Evolutionary conservation across 2,329 filamentous ascomycete species (phyloP).

Genomic region (Claviceps cyperi): DNA sequence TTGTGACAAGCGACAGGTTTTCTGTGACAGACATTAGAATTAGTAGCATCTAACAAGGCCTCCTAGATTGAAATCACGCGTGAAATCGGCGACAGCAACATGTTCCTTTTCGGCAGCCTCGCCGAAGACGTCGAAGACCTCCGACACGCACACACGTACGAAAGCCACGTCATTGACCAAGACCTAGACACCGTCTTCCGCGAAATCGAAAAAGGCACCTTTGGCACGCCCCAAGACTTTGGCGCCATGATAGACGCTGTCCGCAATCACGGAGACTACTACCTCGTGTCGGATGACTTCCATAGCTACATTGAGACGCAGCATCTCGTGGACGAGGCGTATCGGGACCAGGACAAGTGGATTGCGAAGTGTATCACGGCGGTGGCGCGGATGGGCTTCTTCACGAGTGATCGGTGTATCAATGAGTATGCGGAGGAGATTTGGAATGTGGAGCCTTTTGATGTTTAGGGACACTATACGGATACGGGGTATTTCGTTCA

Average conservation of each 20-base stretch:
- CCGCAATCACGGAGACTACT: conserved; percentile 89
- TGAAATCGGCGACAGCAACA: conserved; percentile 91
- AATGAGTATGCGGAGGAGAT: conserved; percentile 94
- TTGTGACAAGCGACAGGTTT: no score
- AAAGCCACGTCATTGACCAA: conserved; percentile 60
- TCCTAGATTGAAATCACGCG: conserved; percentile 82
- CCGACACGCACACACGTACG: conserved; percentile 78
- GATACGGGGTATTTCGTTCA: no score
- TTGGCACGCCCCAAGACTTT: conserved; percentile 69
- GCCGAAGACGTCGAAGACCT: conserved; percentile 95
- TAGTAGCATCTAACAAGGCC: not conserved
- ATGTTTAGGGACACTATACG: conserved; percentile 18
- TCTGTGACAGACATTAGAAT: no score
- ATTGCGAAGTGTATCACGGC: conserved; percentile 76
- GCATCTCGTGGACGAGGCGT: conserved; percentile 77
- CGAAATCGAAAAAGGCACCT: conserved; percentile 63
- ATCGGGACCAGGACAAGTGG: conserved; percentile 87
- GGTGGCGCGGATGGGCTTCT: conserved; percentile 93
- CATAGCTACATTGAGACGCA: conserved; percentile 89
- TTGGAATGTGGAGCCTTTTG: conserved; percentile 86
- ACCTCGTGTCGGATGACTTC: conserved; percentile 96
- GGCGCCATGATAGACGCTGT: conserved; percentile 73
- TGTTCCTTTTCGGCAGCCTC: conserved; percentile 95
- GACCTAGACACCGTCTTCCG: conserved; percentile 71
- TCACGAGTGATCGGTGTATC: conserved; percentile 87